These are phyloP conservation scores for Arxiozyma slooffiae DNA, from an alignment of 1,139 yeast genomes.

Conservation along the genomic window DNA sequence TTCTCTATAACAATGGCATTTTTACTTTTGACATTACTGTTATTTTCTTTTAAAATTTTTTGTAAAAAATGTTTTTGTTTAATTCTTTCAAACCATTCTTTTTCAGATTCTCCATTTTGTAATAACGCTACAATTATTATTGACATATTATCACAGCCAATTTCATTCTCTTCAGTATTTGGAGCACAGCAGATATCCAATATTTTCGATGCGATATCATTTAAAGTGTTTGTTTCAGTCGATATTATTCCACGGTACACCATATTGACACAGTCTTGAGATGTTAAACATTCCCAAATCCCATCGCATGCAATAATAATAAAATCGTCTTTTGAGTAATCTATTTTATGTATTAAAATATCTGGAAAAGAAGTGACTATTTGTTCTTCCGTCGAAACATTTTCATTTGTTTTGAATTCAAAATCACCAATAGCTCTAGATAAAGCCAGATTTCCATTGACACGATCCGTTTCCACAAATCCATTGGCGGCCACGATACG, in stretches of 20 bases:
- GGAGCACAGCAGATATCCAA: slow-evolving; percentile 97
- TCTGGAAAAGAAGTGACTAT: too few relatives aligned
- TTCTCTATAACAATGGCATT: too few relatives aligned
- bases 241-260: slow-evolving; percentile 78
- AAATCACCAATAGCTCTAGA: slow-evolving; percentile 97
- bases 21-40: too few relatives aligned
- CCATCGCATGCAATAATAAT: slow-evolving; percentile 94
- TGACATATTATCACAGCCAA: slow-evolving; percentile 98
- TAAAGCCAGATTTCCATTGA: slow-evolving; percentile 90
- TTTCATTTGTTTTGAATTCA: slow-evolving; percentile 73
- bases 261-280: slow-evolving; percentile 89
- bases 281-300: slow-evolving; percentile 94
- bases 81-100: slow-evolving; percentile 76
- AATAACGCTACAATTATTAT: slow-evolving; percentile 81
- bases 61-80: slow-evolving; percentile 12
- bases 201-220: slow-evolving; percentile 72
- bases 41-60: not conserved
- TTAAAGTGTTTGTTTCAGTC: slow-evolving; percentile 50
- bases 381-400: slow-evolving; percentile 89
- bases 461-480: slow-evolving; percentile 92
- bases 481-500: slow-evolving; percentile 96
- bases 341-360: too few relatives aligned
- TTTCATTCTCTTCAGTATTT: slow-evolving; percentile 82
- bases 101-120: slow-evolving; percentile 59
- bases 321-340: slow-evolving; percentile 68